Evolutionary conservation across 768 basidiomycete species (phyloP).

Genomic region (Russula ochroleuca): DNA sequence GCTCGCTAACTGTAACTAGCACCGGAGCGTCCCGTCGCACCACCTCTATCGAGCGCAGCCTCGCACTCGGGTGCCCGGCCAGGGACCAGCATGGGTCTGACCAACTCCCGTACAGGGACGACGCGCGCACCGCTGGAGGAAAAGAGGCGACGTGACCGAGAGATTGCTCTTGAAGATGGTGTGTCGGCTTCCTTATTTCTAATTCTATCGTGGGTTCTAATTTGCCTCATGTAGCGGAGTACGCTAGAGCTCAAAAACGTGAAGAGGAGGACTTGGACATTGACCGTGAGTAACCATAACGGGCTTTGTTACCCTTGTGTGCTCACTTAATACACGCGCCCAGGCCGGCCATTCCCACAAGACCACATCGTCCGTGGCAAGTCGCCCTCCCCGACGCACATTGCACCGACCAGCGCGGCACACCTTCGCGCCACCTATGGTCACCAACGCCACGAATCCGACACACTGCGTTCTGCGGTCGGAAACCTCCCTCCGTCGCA

Average conservation of each 20-base stretch:
- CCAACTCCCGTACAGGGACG: conserved; percentile 33
- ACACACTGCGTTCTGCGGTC: conserved; percentile 57
- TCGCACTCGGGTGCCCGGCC: conserved; percentile 36
- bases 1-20: conserved; percentile 6
- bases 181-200: conserved; percentile 35
- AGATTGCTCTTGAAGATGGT: conserved; percentile 42
- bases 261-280: conserved; percentile 36
- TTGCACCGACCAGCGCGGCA: conserved; percentile 29
- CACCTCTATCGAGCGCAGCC: conserved; percentile 8
- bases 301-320: neutral
- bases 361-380: conserved; percentile 37
- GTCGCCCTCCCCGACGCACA: conserved; percentile 51
- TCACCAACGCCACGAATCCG: conserved; percentile 71
- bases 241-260: conserved; percentile 31
- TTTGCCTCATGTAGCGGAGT: conserved; percentile 1
- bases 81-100: conserved; percentile 41
- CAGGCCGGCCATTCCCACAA: conserved; percentile 29
- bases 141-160: conserved; percentile 36
- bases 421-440: conserved; percentile 36
- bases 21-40: conserved; percentile 17
- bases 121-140: conserved; percentile 46
- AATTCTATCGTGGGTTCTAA: neutral
- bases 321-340: conserved; percentile 6
- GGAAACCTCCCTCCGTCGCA: conserved; percentile 30
- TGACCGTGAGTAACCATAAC: conserved; percentile 38